Percentiles rank a stretch among this genome's conserved stretches.
phyloP scores from a whole-genome alignment of 106 monocot species.

The Hemerocallis citrina region DNA sequence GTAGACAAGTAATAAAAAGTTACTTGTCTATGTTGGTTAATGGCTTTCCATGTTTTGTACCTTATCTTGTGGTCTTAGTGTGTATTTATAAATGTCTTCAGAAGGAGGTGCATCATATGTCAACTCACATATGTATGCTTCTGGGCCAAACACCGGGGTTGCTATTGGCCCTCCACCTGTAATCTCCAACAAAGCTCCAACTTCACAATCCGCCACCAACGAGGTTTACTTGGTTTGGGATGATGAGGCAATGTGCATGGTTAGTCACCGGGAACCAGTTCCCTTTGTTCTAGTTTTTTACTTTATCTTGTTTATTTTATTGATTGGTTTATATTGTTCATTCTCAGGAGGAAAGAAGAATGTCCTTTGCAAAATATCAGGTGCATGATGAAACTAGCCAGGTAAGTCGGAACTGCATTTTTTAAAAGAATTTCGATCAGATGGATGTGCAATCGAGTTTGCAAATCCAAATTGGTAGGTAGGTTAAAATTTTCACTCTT shows the following conservation, averaged over 20 bases:
- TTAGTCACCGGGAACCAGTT: slow-evolving; percentile 14
- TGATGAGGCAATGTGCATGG: slow-evolving; percentile 99
- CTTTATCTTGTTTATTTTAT: neutral
- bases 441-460: slow-evolving; percentile 16
- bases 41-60: too few species aligned
- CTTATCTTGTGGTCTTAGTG: too few species aligned
- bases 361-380: slow-evolving; percentile 85
- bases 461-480: slow-evolving; percentile 7
- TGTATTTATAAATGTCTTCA: too few species aligned
- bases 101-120: slow-evolving; percentile 22
- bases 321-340: neutral
- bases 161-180: slow-evolving; percentile 87
- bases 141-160: slow-evolving; percentile 78
- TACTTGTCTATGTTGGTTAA: too few species aligned
- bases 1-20: too few species aligned
- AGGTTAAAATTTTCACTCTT: slow-evolving; percentile 5
- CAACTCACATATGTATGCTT: slow-evolving; percentile 73
- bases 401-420: slow-evolving; percentile 65
- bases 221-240: slow-evolving; percentile 99
- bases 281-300: neutral
- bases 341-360: slow-evolving; percentile 91
- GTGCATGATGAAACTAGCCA: slow-evolving; percentile 99
- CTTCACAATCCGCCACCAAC: slow-evolving; percentile 45
- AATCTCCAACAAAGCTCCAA: slow-evolving; percentile 70
- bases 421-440: slow-evolving; percentile 19